A percentile compares a stretch with the other conserved stretches of the same genome.
Evolutionary conservation across 23 red algal genomes (phyloP).

Genomic region (Chondrus crispus): DNA sequence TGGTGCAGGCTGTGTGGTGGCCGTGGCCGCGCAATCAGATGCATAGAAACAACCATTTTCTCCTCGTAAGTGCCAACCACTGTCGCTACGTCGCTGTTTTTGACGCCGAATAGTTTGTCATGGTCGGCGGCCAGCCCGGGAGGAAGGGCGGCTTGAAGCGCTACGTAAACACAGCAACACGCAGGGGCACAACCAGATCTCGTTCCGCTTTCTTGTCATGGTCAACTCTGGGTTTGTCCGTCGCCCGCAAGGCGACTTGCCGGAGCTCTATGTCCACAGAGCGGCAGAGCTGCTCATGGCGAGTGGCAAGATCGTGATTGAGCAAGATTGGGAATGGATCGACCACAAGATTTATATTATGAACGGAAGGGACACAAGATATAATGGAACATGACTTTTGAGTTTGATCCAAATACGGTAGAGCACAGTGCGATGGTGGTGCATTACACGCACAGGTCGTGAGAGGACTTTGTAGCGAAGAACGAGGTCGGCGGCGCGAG

Average conservation of each 20-base stretch:
- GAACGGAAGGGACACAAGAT: conserved; percentile 15
- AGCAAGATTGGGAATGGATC: background rate
- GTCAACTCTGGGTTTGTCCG: background rate
- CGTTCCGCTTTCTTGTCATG: conserved; percentile 31
- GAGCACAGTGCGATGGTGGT: conserved; percentile 21
- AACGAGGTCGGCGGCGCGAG: conserved; percentile 21
- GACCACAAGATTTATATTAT: conserved; percentile 25
- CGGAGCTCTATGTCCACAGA: conserved; percentile 15
- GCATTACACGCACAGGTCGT: conserved; percentile 42
- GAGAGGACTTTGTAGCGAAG: conserved; percentile 49
- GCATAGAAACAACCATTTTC: background rate
- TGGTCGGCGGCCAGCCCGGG: conserved; percentile 6
- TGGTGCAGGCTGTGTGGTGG: conserved; percentile 28
- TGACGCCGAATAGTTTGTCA: conserved; percentile 28
- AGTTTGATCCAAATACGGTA: conserved; percentile 8
- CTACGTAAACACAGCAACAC: background rate
- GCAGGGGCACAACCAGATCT: conserved; percentile 11
- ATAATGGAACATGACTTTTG: conserved; percentile 36
- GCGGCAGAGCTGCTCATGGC: no score
- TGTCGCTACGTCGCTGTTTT: background rate
- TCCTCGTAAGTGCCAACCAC: background rate
- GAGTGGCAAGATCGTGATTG: background rate
- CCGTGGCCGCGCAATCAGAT: conserved; percentile 24
- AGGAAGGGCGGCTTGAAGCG: background rate
- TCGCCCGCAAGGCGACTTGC: background rate